A percentile compares a stretch with the other conserved stretches of the same genome.
Evolutionary conservation across 164 flowering plant genomes (phyloP).

Genomic region (Platanus orientalis): DNA sequence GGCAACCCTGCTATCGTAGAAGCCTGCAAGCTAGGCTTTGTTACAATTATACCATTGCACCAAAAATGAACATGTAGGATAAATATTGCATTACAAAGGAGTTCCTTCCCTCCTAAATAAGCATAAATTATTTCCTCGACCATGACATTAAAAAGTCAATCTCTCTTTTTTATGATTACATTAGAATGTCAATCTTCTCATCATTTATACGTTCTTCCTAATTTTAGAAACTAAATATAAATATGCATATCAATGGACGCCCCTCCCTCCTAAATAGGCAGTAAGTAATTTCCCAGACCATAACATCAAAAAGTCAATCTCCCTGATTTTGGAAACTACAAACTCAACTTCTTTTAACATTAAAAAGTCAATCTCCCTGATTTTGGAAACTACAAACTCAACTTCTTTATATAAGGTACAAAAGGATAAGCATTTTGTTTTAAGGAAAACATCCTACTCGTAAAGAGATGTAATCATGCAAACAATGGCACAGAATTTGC

Average conservation of each 20-base stretch:
- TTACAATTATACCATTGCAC: neutral
- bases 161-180: neutral
- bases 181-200: no score
- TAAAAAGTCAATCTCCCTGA: neutral
- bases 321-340: neutral
- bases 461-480: neutral
- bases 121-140: neutral
- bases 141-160: neutral
- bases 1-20: neutral
- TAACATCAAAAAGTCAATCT: neutral
- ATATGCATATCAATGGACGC: no score
- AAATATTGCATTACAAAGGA: no score
- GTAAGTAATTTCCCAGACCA: neutral
- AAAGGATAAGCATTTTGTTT: neutral
- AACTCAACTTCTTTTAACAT: neutral
- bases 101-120: no score
- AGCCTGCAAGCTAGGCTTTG: neutral
- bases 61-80: neutral
- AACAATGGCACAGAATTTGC: no score
- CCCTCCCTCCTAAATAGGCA: neutral
- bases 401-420: neutral
- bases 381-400: neutral
- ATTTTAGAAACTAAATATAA: neutral
- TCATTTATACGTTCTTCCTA: no score
- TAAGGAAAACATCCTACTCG: neutral